Base-by-base conservation (phyloP, 1,284 basidiomycete species). In the Somion occarium region DNA sequence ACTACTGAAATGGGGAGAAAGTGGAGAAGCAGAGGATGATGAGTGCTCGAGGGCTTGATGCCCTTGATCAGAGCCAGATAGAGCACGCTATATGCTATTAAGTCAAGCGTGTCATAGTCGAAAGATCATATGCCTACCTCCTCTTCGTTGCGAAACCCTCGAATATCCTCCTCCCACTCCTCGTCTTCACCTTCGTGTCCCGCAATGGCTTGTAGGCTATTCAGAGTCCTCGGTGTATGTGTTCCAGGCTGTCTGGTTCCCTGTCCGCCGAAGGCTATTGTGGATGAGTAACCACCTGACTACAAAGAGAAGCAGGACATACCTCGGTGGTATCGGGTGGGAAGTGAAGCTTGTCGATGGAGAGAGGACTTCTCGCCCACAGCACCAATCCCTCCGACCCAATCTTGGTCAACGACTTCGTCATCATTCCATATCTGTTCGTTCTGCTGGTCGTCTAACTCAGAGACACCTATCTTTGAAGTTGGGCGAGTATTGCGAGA, bases 141-240 rank as follows among this genome's bases (percentile, higher is more conserved):
- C 38, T 85, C 85, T 43, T 86, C 83, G 57, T 80, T 66, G 51
- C 66, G 64, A 68, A 66, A 74, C 62, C 79, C 81, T 13, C 74
- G 75, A 62, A 84, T 76, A 30, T 82, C 82, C 41, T 75, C 72
- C 64, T 88, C 87, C 88, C 89, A 91, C 54, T 88, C 85, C 57
- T 90, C 88, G 65, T 91, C 88, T 55, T 91, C 88, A 59, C 82
- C 87, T 59, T 90, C 88, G 61, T 89, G 87, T 43, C 88, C 88
- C 47, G 85, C 80, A 66, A 91, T 91, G 50, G 85, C 85, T 38
- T 84, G 79, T 48, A 91, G 78, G 65, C 85, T 89, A 61, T 88
- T 91, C 68, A 91, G 71, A n/a, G 80, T 79, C 53, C 85, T 82
- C 27, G 86, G 84, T 23, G 85, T 85, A 56, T 76, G 65, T 58